Evolutionary conservation across 768 basidiomycete genomes (phyloP).

Genomic region (Ephemerocybe angulata): DNA sequence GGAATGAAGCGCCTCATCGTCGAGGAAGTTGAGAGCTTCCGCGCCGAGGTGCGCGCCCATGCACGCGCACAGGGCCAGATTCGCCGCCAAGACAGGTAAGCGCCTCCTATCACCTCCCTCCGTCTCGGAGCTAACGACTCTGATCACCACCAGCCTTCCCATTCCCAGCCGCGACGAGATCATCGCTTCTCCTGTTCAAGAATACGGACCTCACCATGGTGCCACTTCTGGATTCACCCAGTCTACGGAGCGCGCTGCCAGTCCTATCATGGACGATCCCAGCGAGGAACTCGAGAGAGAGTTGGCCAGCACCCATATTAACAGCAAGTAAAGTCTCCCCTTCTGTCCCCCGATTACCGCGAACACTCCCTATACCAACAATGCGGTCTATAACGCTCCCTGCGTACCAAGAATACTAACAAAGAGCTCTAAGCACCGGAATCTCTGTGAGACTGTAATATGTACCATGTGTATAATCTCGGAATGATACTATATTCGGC

Average conservation of each 20-base stretch:
- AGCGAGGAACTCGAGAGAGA: conserved; percentile 84
- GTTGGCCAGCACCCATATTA: conserved; percentile 68
- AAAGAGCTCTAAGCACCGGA: no score
- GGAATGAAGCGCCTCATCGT: conserved; percentile 97
- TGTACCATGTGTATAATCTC: no score
- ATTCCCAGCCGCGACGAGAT: conserved; percentile 83
- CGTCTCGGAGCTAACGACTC: not conserved
- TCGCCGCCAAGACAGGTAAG: conserved; percentile 72
- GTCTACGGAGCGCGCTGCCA: conserved; percentile 45
- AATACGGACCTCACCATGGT: conserved; percentile 56
- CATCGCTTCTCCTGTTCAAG: conserved; percentile 68
- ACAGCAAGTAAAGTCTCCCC: conserved; percentile 29
- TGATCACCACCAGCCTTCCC: conserved; percentile 50
- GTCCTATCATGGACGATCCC: conserved; percentile 80
- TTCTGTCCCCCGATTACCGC: not conserved
- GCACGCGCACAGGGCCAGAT: conserved; percentile 69
- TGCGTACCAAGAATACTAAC: no score
- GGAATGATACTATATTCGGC: no score
- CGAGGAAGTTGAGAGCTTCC: conserved; percentile 86
- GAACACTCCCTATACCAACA: not conserved
- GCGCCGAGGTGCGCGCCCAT: conserved; percentile 85
- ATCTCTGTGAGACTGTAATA: no score
- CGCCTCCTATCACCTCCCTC: not conserved
- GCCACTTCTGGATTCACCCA: conserved; percentile 68
- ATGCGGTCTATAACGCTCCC: not conserved